A percentile compares a stretch with the other conserved stretches of the same genome.
phyloP scores from a whole-genome alignment of 805 yeast species.

The Candida endomychidarum region DNA sequence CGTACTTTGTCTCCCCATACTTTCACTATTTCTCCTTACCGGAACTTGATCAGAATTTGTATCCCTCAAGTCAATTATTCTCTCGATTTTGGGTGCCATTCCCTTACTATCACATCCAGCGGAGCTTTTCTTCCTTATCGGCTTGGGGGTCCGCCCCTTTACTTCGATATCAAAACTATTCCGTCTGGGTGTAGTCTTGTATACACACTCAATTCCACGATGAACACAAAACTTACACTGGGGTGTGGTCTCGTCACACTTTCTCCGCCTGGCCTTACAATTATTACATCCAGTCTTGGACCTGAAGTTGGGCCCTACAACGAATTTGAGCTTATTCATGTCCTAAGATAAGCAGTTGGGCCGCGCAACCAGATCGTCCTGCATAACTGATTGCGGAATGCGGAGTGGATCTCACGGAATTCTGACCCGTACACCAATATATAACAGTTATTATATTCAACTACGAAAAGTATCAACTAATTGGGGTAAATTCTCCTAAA shows the following conservation, averaged over 20 bases:
- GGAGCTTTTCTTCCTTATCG: background rate
- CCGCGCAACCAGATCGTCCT: background rate
- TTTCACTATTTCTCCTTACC: too few species aligned
- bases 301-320: constrained; percentile 11
- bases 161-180: background rate
- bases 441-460: too few species aligned
- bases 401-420: background rate
- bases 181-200: background rate
- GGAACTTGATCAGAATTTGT: too few species aligned
- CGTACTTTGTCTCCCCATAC: too few species aligned
- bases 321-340: constrained; percentile 7
- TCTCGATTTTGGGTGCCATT: background rate
- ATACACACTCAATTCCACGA: constrained; percentile 17
- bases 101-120: background rate
- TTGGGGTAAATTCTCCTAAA: too few species aligned
- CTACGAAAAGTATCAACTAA: too few species aligned
- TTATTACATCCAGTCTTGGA: constrained; percentile 17
- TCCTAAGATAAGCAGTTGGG: background rate
- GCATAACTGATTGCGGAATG: too few species aligned
- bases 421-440: too few species aligned
- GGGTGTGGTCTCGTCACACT: constrained; percentile 24
- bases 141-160: background rate
- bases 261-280: constrained; percentile 18
- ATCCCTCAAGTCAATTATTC: too few species aligned
- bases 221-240: constrained; percentile 17